Evolutionary conservation across 805 yeast genomes (phyloP), one percentile per base, ranked within the genome.

Genomic region (Alloascoidea hylecoeti): DNA sequence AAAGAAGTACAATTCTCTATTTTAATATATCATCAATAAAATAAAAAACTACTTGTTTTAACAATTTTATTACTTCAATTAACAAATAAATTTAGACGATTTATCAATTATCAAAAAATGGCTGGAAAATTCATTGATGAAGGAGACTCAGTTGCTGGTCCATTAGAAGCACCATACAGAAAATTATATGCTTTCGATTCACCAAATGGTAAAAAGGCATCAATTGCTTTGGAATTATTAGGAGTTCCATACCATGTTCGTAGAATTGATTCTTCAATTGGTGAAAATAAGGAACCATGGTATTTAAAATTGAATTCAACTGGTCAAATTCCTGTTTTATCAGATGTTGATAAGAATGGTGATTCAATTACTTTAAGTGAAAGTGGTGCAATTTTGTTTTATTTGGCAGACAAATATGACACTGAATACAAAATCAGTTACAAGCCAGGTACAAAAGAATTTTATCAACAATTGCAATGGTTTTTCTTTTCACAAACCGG

Each of bases 391-490:
- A 75, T 77, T 42, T 51, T 78, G 53, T 55, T 61, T 41, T 78
- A 74, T 50, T 51, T 77, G 33, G 72, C 70, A 39, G 80, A 74
- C 44, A 72, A 65, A 42, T 77, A 69, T 49, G 84, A 78, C 49
- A 66, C 54, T 38, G 72, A 71, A 6, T 51, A 63, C 42, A 69
- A 70, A 51, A 54, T 58, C 42, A 52, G 55, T 36, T 57, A 53
- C 41, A 42, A 47, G n/a, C 44, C 49, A 4, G 63, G 60, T 2
- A 53, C 72, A 17, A 50, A 48, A 4, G 47, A 53, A 35, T 76
- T 75, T 52, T 77, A 70, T 53, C 65, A 62, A 44, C 66, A 68
- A 49, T 49, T 67, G 45, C 12, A 19, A 19, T 19, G 28, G 28
- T 6, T 19, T 13, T 19, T 19, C 28, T n/a, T n/a, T n/a, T n/a